Evolutionary conservation across 2,329 filamentous ascomycete species (phyloP).

Genomic region (Apiospora rasikravindrae): DNA sequence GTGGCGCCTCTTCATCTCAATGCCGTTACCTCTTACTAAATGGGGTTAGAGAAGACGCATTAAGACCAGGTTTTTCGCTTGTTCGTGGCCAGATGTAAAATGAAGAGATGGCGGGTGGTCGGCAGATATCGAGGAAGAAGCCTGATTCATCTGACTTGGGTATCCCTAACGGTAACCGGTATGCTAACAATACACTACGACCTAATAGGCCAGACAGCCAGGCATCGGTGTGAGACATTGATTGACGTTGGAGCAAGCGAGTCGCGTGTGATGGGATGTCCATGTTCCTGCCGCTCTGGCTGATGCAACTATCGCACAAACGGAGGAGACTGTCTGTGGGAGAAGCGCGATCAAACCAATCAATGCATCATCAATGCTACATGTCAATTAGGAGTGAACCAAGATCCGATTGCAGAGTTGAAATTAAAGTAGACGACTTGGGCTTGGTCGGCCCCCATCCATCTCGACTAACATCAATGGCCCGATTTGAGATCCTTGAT

Average conservation of each 20-base stretch:
- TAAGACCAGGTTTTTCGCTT: neutral
- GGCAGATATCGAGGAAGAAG: neutral
- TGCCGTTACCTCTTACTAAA: neutral
- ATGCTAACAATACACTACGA: neutral
- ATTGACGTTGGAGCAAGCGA: neutral
- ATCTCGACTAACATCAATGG: neutral
- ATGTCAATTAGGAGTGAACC: neutral
- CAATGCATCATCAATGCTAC: neutral
- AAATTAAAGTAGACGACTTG: neutral
- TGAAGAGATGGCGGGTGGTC: neutral
- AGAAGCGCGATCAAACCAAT: neutral
- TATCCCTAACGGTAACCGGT: neutral
- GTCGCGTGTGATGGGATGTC: neutral
- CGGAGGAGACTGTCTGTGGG: neutral
- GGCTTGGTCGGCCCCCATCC: neutral
- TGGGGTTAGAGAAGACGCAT: neutral
- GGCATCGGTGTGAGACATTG: neutral
- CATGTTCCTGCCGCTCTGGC: neutral
- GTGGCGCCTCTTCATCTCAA: constrained; percentile 1
- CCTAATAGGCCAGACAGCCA: neutral
- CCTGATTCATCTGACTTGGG: neutral
- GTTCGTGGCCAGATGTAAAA: constrained; percentile 5
- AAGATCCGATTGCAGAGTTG: neutral
- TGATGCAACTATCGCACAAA: neutral
- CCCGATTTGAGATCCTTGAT: neutral